Percentiles rank a stretch among this genome's conserved stretches.
Conservation (phyloP, 2,329 filamentous ascomycete genomes). For the Rhytidhysteron rufulum region DNA sequence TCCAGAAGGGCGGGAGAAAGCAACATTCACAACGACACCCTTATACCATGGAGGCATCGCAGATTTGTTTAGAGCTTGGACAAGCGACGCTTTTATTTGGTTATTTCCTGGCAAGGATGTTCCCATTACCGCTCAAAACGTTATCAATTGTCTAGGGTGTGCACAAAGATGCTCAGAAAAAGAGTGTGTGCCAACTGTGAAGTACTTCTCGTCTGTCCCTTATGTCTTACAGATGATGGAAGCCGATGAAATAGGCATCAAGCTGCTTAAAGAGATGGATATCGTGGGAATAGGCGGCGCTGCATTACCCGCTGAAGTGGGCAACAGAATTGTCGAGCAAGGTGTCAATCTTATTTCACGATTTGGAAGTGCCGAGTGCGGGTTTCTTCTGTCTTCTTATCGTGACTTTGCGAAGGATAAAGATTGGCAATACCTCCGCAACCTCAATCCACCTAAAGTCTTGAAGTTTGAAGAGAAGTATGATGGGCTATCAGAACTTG, state of each 20-base stretch:
- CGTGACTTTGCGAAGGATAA: too few species aligned
- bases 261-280: constrained; percentile 45
- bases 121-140: constrained; percentile 55
- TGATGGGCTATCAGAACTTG: too few species aligned
- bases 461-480: too few species aligned
- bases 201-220: constrained; percentile 61
- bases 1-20: too few species aligned
- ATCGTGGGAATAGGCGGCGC: constrained; percentile 64
- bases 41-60: too few species aligned
- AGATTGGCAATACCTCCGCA: too few species aligned
- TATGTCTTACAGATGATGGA: constrained; percentile 55
- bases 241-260: constrained; percentile 40
- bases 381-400: constrained; percentile 64
- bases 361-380: constrained; percentile 64
- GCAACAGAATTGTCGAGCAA: constrained; percentile 49
- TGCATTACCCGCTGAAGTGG: constrained; percentile 51
- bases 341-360: constrained; percentile 58
- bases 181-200: constrained; percentile 34
- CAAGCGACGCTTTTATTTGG: constrained; percentile 57
- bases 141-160: constrained; percentile 46
- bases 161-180: constrained; percentile 23
- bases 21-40: too few species aligned
- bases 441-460: too few species aligned
- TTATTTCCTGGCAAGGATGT: constrained; percentile 56
- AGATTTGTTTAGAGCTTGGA: too few species aligned